Percentiles rank a stretch among this genome's conserved stretches.
These are phyloP conservation scores for Murraya koenigii DNA, from an alignment of 345 rosid species.

Conservation along the genomic window DNA sequence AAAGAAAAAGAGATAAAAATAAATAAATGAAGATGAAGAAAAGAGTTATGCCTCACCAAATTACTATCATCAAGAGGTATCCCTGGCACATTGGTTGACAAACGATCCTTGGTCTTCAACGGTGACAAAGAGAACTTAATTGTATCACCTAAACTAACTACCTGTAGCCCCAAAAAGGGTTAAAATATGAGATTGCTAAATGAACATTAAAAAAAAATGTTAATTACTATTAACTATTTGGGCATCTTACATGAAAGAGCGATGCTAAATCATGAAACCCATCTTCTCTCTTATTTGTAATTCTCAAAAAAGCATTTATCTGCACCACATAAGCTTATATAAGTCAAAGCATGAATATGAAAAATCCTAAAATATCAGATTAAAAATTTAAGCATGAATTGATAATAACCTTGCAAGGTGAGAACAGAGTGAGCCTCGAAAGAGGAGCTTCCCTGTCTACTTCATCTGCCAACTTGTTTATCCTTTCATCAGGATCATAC, in stretches of 20 bases:
- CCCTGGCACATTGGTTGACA: constrained; percentile 78
- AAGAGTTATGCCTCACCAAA: constrained; percentile 39
- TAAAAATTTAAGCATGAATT: constrained; percentile 1
- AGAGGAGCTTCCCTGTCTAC: constrained; percentile 84
- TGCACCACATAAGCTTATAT: constrained; percentile 23
- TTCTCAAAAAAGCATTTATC: constrained; percentile 93
- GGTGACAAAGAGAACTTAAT: constrained; percentile 93
- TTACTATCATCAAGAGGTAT: constrained; percentile 84
- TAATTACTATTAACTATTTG: background rate
- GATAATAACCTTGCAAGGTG: constrained; percentile 84
- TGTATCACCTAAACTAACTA: constrained; percentile 80
- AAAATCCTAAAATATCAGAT: background rate
- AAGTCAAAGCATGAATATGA: background rate
- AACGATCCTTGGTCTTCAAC: constrained; percentile 63
- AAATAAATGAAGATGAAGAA: background rate
- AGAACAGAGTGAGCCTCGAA: constrained; percentile 86
- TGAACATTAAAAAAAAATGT: too few relatives aligned
- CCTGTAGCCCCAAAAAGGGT: constrained; percentile 37
- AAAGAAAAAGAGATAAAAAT: background rate
- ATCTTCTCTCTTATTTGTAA: constrained; percentile 78
- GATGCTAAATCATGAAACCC: constrained; percentile 97
- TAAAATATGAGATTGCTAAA: constrained; percentile 1
- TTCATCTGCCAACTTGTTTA: constrained; percentile 69
- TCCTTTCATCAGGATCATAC: constrained; percentile 79
- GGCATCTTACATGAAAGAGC: constrained; percentile 74